Evolutionary conservation across 2,329 filamentous ascomycete species (phyloP), one percentile per base, ranked within the genome.

Genomic region (Bipolaris victoriae): DNA sequence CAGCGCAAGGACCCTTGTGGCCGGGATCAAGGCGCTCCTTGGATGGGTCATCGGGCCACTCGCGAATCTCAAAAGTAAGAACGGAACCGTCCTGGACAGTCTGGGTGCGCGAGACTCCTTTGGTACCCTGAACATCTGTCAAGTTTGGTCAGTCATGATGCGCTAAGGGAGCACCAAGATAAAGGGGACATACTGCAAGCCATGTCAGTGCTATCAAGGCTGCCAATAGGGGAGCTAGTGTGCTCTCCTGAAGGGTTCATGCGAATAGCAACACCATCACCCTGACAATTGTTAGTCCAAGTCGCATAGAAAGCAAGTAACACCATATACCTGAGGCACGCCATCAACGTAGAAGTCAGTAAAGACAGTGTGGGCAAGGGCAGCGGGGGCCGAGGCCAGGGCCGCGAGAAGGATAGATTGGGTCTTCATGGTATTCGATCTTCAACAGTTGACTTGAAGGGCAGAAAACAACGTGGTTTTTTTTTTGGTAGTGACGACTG

Each of bases 261-360:
- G 40, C 90, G 87, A 49, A 92, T 83, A 67, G 88, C 91, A 24
- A 86, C 88, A 29, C 85, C 89, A 69, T 90, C 86, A 59, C 90
- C 90, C 75, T 91, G 39, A 2, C 7, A 7, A n/a, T 5, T 35
- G 54, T 72, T 79, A 72, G 61, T 41, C 39, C 13, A 39, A 16
- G 39, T 10, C 45, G 3, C 11, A 29, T 37, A 5, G 9, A 15
- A n/a, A 13, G n/a, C 5, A 35, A 3, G 5, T 26, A 29, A 7
- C 13, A 44, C 5, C 31, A 61, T 68, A 31, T 59, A 74, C 73
- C 58, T 71, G 70, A 49, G 63, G 60, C 37, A 68, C 51, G 46
- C 75, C 71, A 49, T 77, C 57, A 41, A 76, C 67, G 54, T 66
- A 76, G 47, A 76, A 71, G 52, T 71, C 64, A 7, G 71, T 75